These are phyloP conservation scores for Scytalidium sp. DNA, from an alignment of 2,329 filamentous ascomycete genomes.

Conservation along the genomic window DNA sequence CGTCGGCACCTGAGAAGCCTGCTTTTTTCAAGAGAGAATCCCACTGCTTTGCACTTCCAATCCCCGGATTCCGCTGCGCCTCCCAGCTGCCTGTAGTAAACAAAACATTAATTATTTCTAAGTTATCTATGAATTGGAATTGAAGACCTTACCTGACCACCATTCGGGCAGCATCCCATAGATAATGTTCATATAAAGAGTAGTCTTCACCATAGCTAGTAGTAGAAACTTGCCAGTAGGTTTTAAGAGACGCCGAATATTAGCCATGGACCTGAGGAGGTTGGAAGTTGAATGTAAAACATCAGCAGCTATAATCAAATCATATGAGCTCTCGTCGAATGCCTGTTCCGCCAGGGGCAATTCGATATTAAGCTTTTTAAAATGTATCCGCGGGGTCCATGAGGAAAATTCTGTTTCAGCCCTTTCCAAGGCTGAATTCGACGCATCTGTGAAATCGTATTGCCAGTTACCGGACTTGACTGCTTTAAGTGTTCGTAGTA, in stretches of 20 bases:
- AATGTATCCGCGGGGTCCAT: slow-evolving; percentile 24
- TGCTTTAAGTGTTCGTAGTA: slow-evolving; percentile 11
- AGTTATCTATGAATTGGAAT: too few relatives aligned
- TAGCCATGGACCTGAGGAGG: slow-evolving; percentile 23
- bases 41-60: too few relatives aligned
- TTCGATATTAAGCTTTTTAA: slow-evolving; percentile 30
- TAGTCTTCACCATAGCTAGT: too few relatives aligned
- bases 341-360: slow-evolving; percentile 29
- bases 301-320: slow-evolving; percentile 23
- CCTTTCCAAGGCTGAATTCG: slow-evolving; percentile 29
- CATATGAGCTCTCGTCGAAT: slow-evolving; percentile 27
- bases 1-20: too few relatives aligned
- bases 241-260: slow-evolving; percentile 35
- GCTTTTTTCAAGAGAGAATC: too few relatives aligned
- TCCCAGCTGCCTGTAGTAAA: too few relatives aligned
- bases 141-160: too few relatives aligned
- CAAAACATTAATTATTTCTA: too few relatives aligned
- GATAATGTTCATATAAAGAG: too few relatives aligned
- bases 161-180: too few relatives aligned
- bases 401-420: slow-evolving; percentile 28
- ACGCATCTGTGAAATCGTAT: slow-evolving; percentile 22
- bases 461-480: slow-evolving; percentile 1
- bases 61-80: too few relatives aligned
- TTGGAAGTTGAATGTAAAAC: slow-evolving; percentile 35
- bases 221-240: too few relatives aligned